Conservation (phyloP, 768 basidiomycete genomes). For the Omphalotus guepiniiformis region DNA sequence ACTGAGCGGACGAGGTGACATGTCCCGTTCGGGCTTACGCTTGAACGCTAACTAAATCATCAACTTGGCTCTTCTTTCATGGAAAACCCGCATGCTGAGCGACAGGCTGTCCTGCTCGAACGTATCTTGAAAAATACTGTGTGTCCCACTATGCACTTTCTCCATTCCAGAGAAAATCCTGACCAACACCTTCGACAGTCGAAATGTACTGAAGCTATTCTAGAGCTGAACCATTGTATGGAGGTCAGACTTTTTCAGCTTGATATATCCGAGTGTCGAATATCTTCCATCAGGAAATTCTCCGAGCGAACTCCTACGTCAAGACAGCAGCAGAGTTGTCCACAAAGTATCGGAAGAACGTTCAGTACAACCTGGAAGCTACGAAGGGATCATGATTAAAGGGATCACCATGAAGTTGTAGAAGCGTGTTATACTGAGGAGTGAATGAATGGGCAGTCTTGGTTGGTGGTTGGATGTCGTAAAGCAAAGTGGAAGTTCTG, state of each 20-base stretch:
- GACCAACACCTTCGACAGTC: slow-evolving; percentile 46
- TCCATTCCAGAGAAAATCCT: slow-evolving; percentile 1
- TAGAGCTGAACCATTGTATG: slow-evolving; percentile 84
- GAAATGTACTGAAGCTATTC: slow-evolving; percentile 87
- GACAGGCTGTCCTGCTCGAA: slow-evolving; percentile 86
- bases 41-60: no score
- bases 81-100: slow-evolving; percentile 95
- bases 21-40: no score
- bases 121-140: slow-evolving; percentile 90
- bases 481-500: no score
- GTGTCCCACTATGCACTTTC: slow-evolving; percentile 22
- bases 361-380: slow-evolving; percentile 85
- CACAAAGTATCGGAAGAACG: slow-evolving; percentile 88
- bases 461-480: not conserved
- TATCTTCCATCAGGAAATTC: slow-evolving; percentile 54
- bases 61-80: no score
- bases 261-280: not conserved
- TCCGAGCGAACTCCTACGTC: slow-evolving; percentile 71
- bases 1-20: no score
- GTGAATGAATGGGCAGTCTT: not conserved
- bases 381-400: slow-evolving; percentile 40
- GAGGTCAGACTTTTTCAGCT: slow-evolving; percentile 48
- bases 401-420: no score
- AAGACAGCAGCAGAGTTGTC: slow-evolving; percentile 80
- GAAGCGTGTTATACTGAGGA: not conserved